Evolutionary conservation across 2,329 filamentous ascomycete species (phyloP).

Genomic region (Penicillium sclerotigenum): DNA sequence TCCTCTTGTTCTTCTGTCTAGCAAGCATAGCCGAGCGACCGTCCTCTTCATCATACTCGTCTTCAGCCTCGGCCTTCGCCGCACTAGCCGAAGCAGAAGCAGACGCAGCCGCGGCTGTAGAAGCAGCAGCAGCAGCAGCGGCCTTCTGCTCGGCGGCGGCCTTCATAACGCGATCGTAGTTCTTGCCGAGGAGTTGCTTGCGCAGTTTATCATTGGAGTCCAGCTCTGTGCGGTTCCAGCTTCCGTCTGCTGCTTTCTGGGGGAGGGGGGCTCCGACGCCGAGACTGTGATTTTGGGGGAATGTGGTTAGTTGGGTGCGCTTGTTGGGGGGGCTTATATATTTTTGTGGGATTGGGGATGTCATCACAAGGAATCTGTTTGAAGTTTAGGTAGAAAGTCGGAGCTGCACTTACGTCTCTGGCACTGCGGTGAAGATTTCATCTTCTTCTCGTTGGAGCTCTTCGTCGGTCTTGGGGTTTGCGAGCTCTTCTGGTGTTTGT

Average conservation of each 20-base stretch:
- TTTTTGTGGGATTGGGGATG: background rate
- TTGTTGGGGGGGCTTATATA: background rate
- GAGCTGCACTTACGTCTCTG: constrained; percentile 48
- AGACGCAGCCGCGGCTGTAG: constrained; percentile 24
- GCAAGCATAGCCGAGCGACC: constrained; percentile 42
- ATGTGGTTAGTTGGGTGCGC: background rate
- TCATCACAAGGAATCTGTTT: background rate
- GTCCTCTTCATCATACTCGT: constrained; percentile 42
- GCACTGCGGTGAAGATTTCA: constrained; percentile 52
- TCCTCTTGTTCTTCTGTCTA: constrained; percentile 25
- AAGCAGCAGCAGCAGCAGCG: constrained; percentile 21
- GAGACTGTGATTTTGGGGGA: constrained; percentile 36
- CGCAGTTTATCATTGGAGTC: constrained; percentile 46
- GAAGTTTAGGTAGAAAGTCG: background rate
- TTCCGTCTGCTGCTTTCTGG: constrained; percentile 39
- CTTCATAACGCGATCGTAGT: constrained; percentile 40
- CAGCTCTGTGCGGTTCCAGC: constrained; percentile 40
- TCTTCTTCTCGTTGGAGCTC: constrained; percentile 53
- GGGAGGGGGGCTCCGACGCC: constrained; percentile 50
- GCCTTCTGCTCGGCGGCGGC: constrained; percentile 23
- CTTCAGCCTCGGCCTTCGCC: constrained; percentile 12
- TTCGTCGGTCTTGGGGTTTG: constrained; percentile 41
- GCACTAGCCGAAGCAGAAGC: background rate
- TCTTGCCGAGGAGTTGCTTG: constrained; percentile 46
- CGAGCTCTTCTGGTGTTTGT: constrained; percentile 39